phyloP scores from a whole-genome alignment of 2,329 filamentous ascomycete genomes.

The Daldinia sp. region DNA sequence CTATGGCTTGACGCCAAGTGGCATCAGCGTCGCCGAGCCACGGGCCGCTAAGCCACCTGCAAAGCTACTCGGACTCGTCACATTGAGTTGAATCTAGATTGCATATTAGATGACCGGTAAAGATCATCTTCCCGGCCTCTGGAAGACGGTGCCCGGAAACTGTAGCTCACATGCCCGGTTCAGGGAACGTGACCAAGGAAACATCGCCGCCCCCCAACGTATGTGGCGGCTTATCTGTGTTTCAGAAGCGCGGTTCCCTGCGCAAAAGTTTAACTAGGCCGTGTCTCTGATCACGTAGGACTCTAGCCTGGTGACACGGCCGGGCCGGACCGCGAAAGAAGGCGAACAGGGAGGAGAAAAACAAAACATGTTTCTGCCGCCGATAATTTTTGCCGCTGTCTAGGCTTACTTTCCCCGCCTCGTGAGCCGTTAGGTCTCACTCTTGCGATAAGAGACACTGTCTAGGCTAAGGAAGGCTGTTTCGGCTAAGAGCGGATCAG shows the following conservation, averaged over 20 bases:
- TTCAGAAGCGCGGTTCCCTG: neutral
- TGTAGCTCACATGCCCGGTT: neutral
- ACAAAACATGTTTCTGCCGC: conserved; percentile 2
- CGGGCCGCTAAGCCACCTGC: neutral
- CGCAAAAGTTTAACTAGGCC: conserved; percentile 2
- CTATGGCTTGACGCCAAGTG: neutral
- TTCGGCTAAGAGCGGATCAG: conserved; percentile 13
- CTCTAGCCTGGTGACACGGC: neutral
- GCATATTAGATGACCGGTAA: neutral
- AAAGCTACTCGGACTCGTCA: neutral
- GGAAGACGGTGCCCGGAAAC: neutral
- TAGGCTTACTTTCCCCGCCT: conserved; percentile 13
- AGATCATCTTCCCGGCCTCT: neutral
- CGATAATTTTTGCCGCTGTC: neutral
- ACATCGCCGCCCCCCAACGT: no score
- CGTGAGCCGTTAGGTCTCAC: conserved; percentile 31
- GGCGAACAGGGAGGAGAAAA: neutral
- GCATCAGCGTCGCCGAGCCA: neutral
- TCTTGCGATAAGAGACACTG: conserved; percentile 30
- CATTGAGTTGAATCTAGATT: neutral
- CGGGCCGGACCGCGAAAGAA: neutral
- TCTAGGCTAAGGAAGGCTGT: conserved; percentile 13
- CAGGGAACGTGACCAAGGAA: neutral
- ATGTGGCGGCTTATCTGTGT: conserved; percentile 1
- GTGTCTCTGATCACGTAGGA: conserved; percentile 30